These are phyloP conservation scores for Cladorrhinum sp. DNA, from an alignment of 2,329 filamentous ascomycete species.

Conservation along the genomic window DNA sequence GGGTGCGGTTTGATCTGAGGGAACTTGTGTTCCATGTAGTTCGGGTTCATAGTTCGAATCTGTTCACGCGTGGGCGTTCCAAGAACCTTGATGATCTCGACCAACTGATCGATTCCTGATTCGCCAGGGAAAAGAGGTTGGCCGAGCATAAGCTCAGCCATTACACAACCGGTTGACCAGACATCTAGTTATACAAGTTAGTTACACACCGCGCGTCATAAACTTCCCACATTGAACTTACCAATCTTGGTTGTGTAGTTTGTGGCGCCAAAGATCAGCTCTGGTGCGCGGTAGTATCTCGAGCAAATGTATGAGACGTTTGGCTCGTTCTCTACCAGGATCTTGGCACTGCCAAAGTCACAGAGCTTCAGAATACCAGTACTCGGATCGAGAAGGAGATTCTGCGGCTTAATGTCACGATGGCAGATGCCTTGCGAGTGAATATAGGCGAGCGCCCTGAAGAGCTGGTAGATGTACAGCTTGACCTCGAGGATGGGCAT, in stretches of 20 bases:
- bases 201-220: background rate
- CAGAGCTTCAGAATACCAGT: conserved; percentile 94
- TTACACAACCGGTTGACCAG: conserved; percentile 98
- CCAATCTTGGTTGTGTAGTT: conserved; percentile 99
- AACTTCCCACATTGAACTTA: conserved; percentile 46
- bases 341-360: conserved; percentile 98
- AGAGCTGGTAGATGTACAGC: conserved; percentile 99
- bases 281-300: conserved; percentile 94
- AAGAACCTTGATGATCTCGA: conserved; percentile 98
- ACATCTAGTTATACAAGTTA: conserved; percentile 63
- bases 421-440: conserved; percentile 99
- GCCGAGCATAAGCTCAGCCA: conserved; percentile 98
- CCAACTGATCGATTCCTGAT: conserved; percentile 96
- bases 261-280: conserved; percentile 96
- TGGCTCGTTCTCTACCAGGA: conserved; percentile 95
- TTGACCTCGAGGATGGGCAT: conserved; percentile 99
- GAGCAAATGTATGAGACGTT: conserved; percentile 99
- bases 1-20: conserved; percentile 99
- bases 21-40: conserved; percentile 99
- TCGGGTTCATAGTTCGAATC: conserved; percentile 99
- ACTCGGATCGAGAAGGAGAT: conserved; percentile 86
- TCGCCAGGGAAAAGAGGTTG: conserved; percentile 97
- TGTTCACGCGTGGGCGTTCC: conserved; percentile 96
- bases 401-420: conserved; percentile 98
- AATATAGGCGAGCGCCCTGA: conserved; percentile 96